Percentiles rank a stretch among this genome's conserved stretches.
Conservation (phyloP, 805 yeast genomes). For the Kluyveromyces dobzhanskii region DNA sequence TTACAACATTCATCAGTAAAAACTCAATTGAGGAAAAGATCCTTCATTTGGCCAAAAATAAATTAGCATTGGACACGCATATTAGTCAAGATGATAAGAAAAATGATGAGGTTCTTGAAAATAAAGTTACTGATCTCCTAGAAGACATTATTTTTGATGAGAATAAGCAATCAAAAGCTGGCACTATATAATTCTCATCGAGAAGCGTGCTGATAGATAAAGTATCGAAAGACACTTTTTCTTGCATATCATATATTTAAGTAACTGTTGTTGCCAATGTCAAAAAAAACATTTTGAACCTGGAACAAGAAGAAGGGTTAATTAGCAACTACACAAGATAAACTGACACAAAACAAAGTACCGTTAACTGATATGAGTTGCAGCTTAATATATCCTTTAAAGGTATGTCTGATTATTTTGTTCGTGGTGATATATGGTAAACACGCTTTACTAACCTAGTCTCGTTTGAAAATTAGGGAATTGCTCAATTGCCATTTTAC, state of each 20-base stretch:
- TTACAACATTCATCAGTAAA: conserved; percentile 62
- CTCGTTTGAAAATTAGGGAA: not conserved
- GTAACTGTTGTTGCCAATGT: too few species aligned
- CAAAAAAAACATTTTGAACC: too few species aligned
- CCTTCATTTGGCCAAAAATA: conserved; percentile 76
- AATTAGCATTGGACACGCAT: conserved; percentile 67
- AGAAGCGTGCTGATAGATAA: too few species aligned
- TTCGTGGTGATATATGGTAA: not conserved
- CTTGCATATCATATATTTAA: too few species aligned
- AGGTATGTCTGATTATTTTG: not conserved
- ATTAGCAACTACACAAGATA: not conserved
- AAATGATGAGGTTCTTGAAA: conserved; percentile 38
- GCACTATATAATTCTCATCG: too few species aligned
- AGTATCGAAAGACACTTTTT: too few species aligned
- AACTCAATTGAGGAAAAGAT: conserved; percentile 87
- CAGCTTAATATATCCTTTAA: not conserved
- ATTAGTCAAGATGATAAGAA: conserved; percentile 38
- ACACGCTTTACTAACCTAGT: not conserved
- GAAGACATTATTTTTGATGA: conserved; percentile 27
- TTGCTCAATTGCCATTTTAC: not conserved
- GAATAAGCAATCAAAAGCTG: conserved; percentile 5
- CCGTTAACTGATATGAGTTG: not conserved
- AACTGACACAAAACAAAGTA: conserved; percentile 3
- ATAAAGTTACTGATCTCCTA: conserved; percentile 43
- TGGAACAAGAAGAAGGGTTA: too few species aligned